These are phyloP conservation scores for Coemansia furcata DNA, from an alignment of 192 early-diverging fungal species.

Conservation along the genomic window DNA sequence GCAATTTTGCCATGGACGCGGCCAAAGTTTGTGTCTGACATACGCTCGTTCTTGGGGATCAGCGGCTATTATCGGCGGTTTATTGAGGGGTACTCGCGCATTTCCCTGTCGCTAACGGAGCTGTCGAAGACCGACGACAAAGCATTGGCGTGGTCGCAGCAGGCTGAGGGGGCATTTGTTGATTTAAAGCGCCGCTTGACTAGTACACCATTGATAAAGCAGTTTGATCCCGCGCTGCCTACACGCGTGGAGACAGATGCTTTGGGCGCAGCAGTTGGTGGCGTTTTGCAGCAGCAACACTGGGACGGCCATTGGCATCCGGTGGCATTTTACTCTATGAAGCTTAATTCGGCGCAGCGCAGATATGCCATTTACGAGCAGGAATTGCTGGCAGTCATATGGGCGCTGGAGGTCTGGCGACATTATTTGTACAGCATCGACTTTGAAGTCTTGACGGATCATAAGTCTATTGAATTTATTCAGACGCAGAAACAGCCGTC, in stretches of 20 bases:
- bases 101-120: constrained; percentile 4
- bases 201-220: constrained; percentile 3
- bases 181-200: constrained; percentile 1
- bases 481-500: not conserved
- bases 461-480: not conserved
- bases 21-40: not conserved
- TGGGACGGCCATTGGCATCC: not conserved
- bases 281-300: constrained; percentile 1
- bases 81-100: not conserved
- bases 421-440: not conserved
- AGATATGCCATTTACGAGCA: constrained; percentile 7
- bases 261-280: constrained; percentile 3
- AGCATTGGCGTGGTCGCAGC: not conserved
- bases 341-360: not conserved
- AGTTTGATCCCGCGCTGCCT: constrained; percentile 2
- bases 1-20: constrained; percentile 2
- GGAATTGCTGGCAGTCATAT: not conserved
- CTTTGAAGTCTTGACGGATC: constrained; percentile 1
- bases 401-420: not conserved
- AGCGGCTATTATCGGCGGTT: constrained; percentile 6
- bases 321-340: constrained; percentile 4
- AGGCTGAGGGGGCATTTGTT: constrained; percentile 3
- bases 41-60: not conserved
- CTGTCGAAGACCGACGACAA: not conserved
- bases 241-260: constrained; percentile 11